Conservation (phyloP, 371 early-diverging fungal species). For the Chytridium lagenaria region DNA sequence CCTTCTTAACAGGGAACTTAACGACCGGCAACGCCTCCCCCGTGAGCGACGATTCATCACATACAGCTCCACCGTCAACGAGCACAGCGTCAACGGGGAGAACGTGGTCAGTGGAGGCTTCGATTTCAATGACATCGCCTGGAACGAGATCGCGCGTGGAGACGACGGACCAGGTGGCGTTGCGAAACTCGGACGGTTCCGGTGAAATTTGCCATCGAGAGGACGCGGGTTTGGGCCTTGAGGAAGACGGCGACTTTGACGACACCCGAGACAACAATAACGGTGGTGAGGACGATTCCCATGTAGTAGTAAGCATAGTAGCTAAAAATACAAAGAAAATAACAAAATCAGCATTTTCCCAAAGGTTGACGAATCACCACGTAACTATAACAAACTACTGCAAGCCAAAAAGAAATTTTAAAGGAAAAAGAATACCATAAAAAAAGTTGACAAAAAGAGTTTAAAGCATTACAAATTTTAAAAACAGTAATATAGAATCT, state of each 20-base stretch:
- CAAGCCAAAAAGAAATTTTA: neutral
- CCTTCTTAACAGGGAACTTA: conserved; percentile 69
- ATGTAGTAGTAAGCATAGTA: conserved; percentile 76
- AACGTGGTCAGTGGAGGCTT: conserved; percentile 43
- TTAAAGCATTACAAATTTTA: too few relatives aligned
- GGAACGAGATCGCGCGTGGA: conserved; percentile 68
- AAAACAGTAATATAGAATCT: neutral
- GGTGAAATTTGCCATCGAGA: conserved; percentile 46
- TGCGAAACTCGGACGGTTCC: conserved; percentile 58
- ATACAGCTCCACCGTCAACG: conserved; percentile 70
- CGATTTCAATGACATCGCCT: conserved; percentile 75
- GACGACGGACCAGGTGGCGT: conserved; percentile 59
- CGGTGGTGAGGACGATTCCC: conserved; percentile 73
- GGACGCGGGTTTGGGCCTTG: conserved; percentile 66
- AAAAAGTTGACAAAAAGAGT: neutral
- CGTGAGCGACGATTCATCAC: conserved; percentile 76
- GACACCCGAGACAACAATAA: conserved; percentile 72
- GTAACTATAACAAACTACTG: neutral
- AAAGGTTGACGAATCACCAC: neutral
- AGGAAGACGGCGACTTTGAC: conserved; percentile 73
- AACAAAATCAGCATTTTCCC: neutral
- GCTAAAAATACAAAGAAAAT: neutral
- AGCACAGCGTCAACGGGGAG: conserved; percentile 75
- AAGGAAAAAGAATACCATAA: neutral
- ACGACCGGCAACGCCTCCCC: conserved; percentile 84